phyloP scores from a whole-genome alignment of 2,329 filamentous ascomycete genomes.

The Teratosphaeria zuluensis region DNA sequence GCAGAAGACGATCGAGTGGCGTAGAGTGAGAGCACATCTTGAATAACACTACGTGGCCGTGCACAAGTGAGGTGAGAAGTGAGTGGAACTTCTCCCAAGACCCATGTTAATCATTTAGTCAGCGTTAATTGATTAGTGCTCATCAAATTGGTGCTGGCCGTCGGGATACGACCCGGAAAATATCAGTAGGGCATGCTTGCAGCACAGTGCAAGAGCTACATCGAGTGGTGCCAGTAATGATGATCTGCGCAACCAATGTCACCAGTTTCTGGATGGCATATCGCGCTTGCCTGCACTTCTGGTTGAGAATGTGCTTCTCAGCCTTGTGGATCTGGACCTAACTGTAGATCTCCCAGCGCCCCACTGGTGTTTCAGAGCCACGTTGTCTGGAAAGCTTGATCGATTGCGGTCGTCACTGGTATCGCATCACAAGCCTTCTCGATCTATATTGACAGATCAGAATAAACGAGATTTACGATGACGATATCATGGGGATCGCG shows the following conservation, averaged over 20 bases:
- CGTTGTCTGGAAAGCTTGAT: background rate
- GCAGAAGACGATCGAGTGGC: background rate
- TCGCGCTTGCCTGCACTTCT: too few species aligned
- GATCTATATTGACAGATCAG: too few species aligned
- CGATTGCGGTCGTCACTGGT: background rate
- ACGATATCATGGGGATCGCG: background rate
- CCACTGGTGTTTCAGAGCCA: background rate
- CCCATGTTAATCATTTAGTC: background rate
- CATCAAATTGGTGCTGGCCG: background rate
- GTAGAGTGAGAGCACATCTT: background rate
- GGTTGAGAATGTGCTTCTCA: background rate
- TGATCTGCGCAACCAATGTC: too few species aligned
- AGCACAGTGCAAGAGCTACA: too few species aligned
- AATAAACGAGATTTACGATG: too few species aligned
- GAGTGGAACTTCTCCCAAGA: background rate
- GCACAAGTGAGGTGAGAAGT: background rate
- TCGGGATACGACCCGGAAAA: background rate
- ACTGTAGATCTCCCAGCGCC: background rate
- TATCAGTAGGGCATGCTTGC: background rate
- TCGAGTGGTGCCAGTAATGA: too few species aligned
- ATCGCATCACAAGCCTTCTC: background rate
- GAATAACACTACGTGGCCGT: background rate
- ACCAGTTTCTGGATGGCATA: too few species aligned
- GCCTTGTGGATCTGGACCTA: background rate
- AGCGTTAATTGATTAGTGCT: background rate